Evolutionary conservation across 2,329 filamentous ascomycete species (phyloP).

Genomic region (Pyrenophora graminea): DNA sequence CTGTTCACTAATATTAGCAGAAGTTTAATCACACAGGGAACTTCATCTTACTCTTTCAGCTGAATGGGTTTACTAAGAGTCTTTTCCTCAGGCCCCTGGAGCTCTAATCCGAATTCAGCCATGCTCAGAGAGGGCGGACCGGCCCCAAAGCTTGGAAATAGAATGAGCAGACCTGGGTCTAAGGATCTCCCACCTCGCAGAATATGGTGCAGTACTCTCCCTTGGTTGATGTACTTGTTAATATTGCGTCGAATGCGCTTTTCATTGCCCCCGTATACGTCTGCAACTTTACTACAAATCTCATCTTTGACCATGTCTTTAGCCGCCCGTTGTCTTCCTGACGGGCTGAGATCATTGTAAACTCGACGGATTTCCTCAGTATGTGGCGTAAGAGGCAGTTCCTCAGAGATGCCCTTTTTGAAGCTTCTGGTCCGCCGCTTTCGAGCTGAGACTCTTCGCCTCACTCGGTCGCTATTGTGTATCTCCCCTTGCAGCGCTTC

Average conservation of each 20-base stretch:
- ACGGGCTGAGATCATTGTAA: conserved; percentile 2
- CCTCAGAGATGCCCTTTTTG: neutral
- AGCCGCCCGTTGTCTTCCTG: neutral
- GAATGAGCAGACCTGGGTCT: conserved; percentile 4
- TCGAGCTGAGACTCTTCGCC: neutral
- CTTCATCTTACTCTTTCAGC: conserved; percentile 14
- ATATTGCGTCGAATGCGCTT: conserved; percentile 2
- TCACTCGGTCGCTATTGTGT: conserved; percentile 1
- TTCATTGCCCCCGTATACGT: neutral
- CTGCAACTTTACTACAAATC: conserved; percentile 1
- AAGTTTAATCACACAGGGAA: neutral
- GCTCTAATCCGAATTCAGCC: conserved; percentile 3
- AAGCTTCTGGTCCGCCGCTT: conserved; percentile 7
- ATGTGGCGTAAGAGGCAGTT: conserved; percentile 2
- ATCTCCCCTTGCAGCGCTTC: conserved; percentile 5
- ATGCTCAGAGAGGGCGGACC: conserved; percentile 1
- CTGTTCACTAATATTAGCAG: conserved; percentile 5
- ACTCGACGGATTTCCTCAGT: neutral
- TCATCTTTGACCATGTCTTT: conserved; percentile 9
- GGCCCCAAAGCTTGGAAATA: conserved; percentile 7
- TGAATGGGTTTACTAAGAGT: conserved; percentile 10
- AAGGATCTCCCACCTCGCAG: conserved; percentile 1
- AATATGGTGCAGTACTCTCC: conserved; percentile 7
- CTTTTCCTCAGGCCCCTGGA: conserved; percentile 1
- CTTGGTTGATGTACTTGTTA: conserved; percentile 8